Evolutionary conservation across 2,329 filamentous ascomycete genomes (phyloP), one percentile per base, ranked within the genome.

Genomic region (Cladosporium sphaerospermum): DNA sequence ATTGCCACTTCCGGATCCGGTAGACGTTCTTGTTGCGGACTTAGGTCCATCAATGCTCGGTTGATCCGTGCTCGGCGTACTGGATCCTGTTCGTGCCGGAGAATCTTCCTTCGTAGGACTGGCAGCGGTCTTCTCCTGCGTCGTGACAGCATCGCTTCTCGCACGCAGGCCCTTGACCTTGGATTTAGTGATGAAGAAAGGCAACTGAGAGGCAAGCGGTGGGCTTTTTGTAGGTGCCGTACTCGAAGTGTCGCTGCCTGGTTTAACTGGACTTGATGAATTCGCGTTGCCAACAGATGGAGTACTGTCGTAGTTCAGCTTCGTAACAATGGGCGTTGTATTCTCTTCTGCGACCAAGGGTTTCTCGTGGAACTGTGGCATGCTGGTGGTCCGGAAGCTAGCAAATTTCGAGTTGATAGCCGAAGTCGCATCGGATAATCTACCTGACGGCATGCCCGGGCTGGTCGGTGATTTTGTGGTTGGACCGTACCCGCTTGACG

Each of bases 11-110:
- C 69, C 71, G 2, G 71, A 70, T 41, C 73, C 73, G 14, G 73
- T 71, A 1, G 72, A 69, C 5, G 71, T 70, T 33, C 79, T 62
- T 6, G 71, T 73, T 44, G 66, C 65, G 4, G 66, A 65, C 52
- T 70, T 69, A 41, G 60, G 59, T 40, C 65, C 46, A 40, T 70
- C 68, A 36, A 69, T 59, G 19, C 66, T 68, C 37, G 61, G 61
- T 40, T 64, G 80, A 13, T 80, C 82, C 1, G 78, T 80, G 19
- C 80, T 84, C 8, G 80, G 82, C 33, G 80, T 84, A 46, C 77
- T 83, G 14, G 90, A 95, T 4, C 86, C 89, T 3, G 89, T 92
- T 53, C 86, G 79, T 18, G 85, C 82, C 0, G 88, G 85, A 18
- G 77, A 75, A 40, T 51, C 55, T 52, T 82, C 79, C 54, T 76